A percentile compares a stretch with the other conserved stretches of the same genome.
phyloP scores from a whole-genome alignment of 116 monocot genomes.

The Cymodocea nodosa region DNA sequence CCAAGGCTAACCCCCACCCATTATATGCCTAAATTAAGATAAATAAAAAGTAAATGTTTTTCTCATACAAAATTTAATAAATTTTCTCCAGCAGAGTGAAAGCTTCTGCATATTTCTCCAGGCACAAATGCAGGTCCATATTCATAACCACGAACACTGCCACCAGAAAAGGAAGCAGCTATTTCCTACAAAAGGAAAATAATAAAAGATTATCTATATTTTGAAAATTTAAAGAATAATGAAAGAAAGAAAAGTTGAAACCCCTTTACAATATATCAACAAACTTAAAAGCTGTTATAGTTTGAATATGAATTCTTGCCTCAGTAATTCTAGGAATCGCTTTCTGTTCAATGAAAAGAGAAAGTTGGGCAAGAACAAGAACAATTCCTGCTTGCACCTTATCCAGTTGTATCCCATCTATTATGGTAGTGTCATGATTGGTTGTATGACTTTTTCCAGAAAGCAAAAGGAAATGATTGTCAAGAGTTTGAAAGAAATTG shows the following conservation, averaged over 20 bases:
- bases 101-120: conserved; percentile 79
- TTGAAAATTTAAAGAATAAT: background rate
- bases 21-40: background rate
- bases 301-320: conserved; percentile 17
- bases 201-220: background rate
- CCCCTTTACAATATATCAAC: background rate
- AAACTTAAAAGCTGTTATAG: background rate
- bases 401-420: conserved; percentile 29
- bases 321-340: conserved; percentile 93
- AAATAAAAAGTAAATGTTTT: background rate
- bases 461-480: conserved; percentile 44
- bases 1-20: too few relatives aligned
- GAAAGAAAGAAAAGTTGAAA: conserved; percentile 2
- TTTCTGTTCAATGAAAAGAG: conserved; percentile 77
- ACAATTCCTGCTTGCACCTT: conserved; percentile 63
- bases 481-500: conserved; percentile 68
- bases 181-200: conserved; percentile 46
- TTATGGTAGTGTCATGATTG: conserved; percentile 20
- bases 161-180: conserved; percentile 88
- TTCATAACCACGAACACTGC: conserved; percentile 64
- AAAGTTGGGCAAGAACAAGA: conserved; percentile 83
- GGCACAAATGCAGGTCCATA: conserved; percentile 93
- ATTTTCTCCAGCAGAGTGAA: conserved; percentile 71
- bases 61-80: conserved; percentile 62
- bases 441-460: conserved; percentile 42